Evolutionary conservation across 805 yeast species (phyloP).

Genomic region (Alloascoidea africana): DNA sequence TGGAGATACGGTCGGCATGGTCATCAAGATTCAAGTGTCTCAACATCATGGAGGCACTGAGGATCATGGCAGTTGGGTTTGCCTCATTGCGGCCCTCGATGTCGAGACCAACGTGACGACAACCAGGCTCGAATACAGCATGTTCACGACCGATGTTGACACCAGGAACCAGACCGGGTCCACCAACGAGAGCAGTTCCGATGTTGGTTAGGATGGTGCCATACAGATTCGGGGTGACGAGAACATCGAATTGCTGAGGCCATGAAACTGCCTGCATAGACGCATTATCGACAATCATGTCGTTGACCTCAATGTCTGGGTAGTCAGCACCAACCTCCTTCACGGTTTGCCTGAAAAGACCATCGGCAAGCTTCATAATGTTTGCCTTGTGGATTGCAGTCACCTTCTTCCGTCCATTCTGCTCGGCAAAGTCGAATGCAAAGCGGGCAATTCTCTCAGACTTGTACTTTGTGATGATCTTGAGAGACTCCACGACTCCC

Average conservation of each 20-base stretch:
- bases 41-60: conserved; percentile 81
- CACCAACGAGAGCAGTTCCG: conserved; percentile 95
- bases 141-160: conserved; percentile 95
- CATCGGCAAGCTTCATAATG: conserved; percentile 97
- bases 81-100: conserved; percentile 90
- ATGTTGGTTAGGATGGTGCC: conserved; percentile 96
- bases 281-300: conserved; percentile 96
- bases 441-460: conserved; percentile 96
- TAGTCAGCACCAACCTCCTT: conserved; percentile 73
- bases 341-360: conserved; percentile 89
- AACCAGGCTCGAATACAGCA: conserved; percentile 98
- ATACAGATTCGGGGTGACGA: conserved; percentile 95
- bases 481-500: conserved; percentile 93
- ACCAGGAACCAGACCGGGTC: conserved; percentile 98
- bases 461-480: conserved; percentile 87
- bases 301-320: conserved; percentile 71
- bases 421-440: conserved; percentile 90
- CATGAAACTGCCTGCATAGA: conserved; percentile 98
- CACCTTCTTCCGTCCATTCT: conserved; percentile 82
- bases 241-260: conserved; percentile 96
- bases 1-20: conserved; percentile 73
- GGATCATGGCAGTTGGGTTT: conserved; percentile 95
- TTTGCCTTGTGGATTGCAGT: conserved; percentile 98
- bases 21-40: conserved; percentile 87
- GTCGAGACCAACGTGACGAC: conserved; percentile 98